Percentiles rank a stretch among this genome's conserved stretches.
Evolutionary conservation across 805 yeast species (phyloP).

Genomic region (Saccharomyces kudriavzevii): DNA sequence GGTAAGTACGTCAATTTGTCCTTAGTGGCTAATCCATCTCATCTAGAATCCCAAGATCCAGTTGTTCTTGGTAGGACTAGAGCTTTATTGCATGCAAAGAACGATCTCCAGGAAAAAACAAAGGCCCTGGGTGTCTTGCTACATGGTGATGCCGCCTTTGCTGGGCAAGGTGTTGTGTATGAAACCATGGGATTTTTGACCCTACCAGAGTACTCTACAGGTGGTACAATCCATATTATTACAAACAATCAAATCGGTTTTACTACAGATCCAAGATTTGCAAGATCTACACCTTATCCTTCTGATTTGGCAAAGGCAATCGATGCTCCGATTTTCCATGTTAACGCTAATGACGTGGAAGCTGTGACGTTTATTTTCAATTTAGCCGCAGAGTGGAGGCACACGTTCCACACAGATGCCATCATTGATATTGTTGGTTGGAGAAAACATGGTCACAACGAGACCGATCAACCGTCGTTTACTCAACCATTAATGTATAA

Average conservation of each 20-base stretch:
- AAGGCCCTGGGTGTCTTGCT: constrained; percentile 88
- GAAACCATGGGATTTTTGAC: constrained; percentile 94
- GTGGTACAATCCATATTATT: constrained; percentile 95
- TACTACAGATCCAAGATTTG: constrained; percentile 96
- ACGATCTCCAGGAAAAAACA: constrained; percentile 70
- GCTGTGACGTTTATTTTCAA: constrained; percentile 84
- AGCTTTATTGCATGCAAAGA: constrained; percentile 86
- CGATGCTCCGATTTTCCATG: constrained; percentile 98
- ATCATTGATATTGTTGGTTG: constrained; percentile 96
- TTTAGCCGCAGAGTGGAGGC: constrained; percentile 98
- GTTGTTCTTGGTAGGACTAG: constrained; percentile 97
- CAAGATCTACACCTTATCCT: constrained; percentile 97
- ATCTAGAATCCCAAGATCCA: constrained; percentile 98
- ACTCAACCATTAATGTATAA: constrained; percentile 98
- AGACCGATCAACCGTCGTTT: constrained; percentile 98
- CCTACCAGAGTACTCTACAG: constrained; percentile 92
- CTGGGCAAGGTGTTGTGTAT: constrained; percentile 98
- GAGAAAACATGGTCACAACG: constrained; percentile 98
- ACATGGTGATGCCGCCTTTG: constrained; percentile 99
- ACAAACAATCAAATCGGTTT: constrained; percentile 98
- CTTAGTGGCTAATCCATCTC: constrained; percentile 97
- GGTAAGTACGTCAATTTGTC: constrained; percentile 95
- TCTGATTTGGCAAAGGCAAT: constrained; percentile 94
- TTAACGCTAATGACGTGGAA: constrained; percentile 96
- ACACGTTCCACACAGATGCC: constrained; percentile 91